Base-by-base conservation (phyloP, 2,329 filamentous ascomycete species). In the Chaetomiaceae sp. region DNA sequence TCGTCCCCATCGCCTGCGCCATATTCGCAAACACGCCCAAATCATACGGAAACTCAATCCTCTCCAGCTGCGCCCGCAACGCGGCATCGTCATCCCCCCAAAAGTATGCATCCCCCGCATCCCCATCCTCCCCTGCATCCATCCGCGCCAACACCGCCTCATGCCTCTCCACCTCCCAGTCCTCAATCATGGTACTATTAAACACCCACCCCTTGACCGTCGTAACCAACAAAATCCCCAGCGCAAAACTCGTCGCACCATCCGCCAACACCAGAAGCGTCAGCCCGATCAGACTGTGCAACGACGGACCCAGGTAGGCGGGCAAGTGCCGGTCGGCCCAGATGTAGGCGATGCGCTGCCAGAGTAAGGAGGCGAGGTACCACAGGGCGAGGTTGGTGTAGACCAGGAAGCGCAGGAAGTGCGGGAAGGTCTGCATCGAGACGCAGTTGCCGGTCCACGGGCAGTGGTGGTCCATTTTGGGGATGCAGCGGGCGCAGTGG, bases 371-470 rank as follows among this genome's bases (percentile, higher is more conserved):
- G 49, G 76, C 73, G 6, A 92, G 77, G 51, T 71, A 68, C 71
- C 84, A 84, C 61, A 89, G 82, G 2, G 85, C 75, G 14, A 79
- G 55, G 63, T 87, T 86, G 23, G 87, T 77, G 66, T 83, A 91
- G 58, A 83, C 66, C 39, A 94, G 75, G 72, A 94, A 92, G 62
- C 89, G 87, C 43, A 91, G 59, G 69, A 94, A 94, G 71, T 92
- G 85, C 7, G 89, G 89, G 63, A 91, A 88, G 1, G 87, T 91
- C 56, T 84, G 85, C 68, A 91, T 81, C 12, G 87, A 91, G 49
- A 94, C 87, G 72, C 89, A 95, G 71, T 91, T 92, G 56, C 72
- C 75, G 3, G 88, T 92, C 89, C 89, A 94, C 3, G 89, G 88
- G 66, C 89, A 94, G 72, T 95, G 88, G 71, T 91, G 87, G 71